These are phyloP conservation scores for Intubia oerlemansii DNA, from an alignment of 2,329 filamentous ascomycete genomes.

Conservation along the genomic window DNA sequence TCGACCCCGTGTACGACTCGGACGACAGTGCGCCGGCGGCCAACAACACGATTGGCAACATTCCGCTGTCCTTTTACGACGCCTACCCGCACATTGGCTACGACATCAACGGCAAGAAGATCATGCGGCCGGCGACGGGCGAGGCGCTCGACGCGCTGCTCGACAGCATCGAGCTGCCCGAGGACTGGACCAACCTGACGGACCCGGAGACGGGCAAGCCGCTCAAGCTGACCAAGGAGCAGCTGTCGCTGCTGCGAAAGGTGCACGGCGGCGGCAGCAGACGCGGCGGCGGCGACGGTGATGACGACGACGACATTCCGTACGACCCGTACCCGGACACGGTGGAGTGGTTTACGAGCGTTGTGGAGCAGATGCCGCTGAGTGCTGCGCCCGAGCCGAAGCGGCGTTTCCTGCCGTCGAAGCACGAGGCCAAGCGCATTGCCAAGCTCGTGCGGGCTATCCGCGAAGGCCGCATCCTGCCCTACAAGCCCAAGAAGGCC, in stretches of 20 bases:
- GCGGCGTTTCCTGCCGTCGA: conserved; percentile 83
- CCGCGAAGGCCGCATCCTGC: conserved; percentile 77
- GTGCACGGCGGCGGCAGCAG: conserved; percentile 76
- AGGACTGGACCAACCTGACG: conserved; percentile 91
- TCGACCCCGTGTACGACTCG: conserved; percentile 87
- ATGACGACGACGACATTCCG: conserved; percentile 31
- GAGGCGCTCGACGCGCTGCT: conserved; percentile 83
- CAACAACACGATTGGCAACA: conserved; percentile 85
- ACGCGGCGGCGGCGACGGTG: conserved; percentile 67
- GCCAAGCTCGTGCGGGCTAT: conserved; percentile 97
- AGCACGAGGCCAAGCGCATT: conserved; percentile 86
- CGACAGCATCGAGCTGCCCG: conserved; percentile 89
- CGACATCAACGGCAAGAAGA: conserved; percentile 96
- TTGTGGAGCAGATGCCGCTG: conserved; percentile 82
- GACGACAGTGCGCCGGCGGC: conserved; percentile 67
- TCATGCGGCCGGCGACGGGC: conserved; percentile 85
- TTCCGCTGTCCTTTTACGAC: conserved; percentile 88
- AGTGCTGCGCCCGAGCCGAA: conserved; percentile 93
- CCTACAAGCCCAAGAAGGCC: conserved; percentile 58
- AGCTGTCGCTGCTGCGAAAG: conserved; percentile 71
- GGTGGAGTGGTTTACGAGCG: conserved; percentile 83
- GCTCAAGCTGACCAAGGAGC: conserved; percentile 65
- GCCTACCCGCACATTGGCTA: conserved; percentile 97
- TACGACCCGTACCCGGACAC: conserved; percentile 89
- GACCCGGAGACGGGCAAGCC: conserved; percentile 90